Evolutionary conservation across 768 basidiomycete species (phyloP).

Genomic region (Russula sp.): DNA sequence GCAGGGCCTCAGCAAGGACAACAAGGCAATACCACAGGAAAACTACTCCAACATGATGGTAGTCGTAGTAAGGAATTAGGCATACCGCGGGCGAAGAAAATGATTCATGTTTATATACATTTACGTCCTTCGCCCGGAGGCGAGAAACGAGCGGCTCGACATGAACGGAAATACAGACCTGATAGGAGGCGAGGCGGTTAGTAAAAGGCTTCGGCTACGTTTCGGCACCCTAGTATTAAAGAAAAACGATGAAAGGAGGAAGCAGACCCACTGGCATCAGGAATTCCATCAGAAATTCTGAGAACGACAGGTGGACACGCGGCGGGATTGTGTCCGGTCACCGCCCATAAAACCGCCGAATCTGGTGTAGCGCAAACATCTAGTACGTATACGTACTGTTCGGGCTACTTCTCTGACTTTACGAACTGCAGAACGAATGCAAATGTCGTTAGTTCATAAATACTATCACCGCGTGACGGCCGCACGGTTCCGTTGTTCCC

Average conservation of each 20-base stretch:
- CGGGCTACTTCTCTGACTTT: not conserved
- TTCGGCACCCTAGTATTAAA: not conserved
- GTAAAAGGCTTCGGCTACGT: not conserved
- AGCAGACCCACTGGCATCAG: not conserved
- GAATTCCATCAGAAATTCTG: not conserved
- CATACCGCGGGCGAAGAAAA: not conserved
- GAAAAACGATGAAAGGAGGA: not conserved
- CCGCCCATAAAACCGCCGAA: not conserved
- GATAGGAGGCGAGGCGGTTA: not conserved
- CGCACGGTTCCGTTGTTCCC: too few species aligned
- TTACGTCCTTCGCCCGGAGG: not conserved
- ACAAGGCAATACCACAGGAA: not conserved
- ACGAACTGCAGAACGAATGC: too few species aligned
- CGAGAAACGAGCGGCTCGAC: not conserved
- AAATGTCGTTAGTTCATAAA: too few species aligned
- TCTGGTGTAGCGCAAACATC: not conserved
- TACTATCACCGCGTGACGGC: too few species aligned
- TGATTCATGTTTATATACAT: not conserved
- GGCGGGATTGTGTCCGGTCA: not conserved
- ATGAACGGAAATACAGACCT: not conserved
- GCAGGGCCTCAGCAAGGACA: not conserved
- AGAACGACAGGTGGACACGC: not conserved
- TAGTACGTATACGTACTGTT: not conserved
- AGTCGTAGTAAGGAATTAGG: not conserved
- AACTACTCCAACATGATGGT: slow-evolving; percentile 2